A percentile compares a stretch with the other conserved stretches of the same genome.
phyloP scores from a whole-genome alignment of 192 early-diverging fungal species.

The Dissophora globulifera region DNA sequence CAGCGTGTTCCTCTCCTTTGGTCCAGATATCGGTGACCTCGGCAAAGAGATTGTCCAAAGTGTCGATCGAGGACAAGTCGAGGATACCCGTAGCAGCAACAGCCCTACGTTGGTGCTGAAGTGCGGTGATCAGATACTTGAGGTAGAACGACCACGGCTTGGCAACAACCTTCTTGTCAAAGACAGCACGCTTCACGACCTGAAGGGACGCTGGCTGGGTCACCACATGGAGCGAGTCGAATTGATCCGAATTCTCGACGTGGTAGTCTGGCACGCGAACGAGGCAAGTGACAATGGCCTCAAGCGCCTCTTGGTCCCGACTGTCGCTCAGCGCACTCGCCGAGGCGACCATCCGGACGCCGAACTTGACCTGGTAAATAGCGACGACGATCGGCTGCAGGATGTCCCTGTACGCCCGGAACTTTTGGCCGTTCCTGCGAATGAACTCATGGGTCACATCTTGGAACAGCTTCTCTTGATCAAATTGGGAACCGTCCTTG shows the following conservation, averaged over 20 bases:
- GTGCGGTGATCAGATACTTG: conserved; percentile 57
- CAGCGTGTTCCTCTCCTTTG: conserved; percentile 68
- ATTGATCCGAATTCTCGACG: conserved; percentile 36
- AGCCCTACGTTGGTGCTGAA: conserved; percentile 56
- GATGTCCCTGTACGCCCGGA: conserved; percentile 80
- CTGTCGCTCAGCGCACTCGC: conserved; percentile 14
- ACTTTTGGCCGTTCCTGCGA: conserved; percentile 70
- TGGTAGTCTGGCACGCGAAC: conserved; percentile 53
- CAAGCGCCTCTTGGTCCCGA: conserved; percentile 31
- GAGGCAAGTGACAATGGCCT: conserved; percentile 51
- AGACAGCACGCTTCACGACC: conserved; percentile 58
- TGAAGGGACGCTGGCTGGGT: conserved; percentile 51
- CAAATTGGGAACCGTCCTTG: conserved; percentile 54
- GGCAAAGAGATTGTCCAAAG: conserved; percentile 63
- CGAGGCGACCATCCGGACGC: conserved; percentile 67
- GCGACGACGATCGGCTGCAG: conserved; percentile 74
- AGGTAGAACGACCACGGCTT: conserved; percentile 65
- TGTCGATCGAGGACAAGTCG: conserved; percentile 48
- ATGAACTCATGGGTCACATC: conserved; percentile 73
- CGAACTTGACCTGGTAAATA: conserved; percentile 80
- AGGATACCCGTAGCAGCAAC: conserved; percentile 57
- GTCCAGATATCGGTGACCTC: conserved; percentile 71
- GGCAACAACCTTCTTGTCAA: conserved; percentile 48
- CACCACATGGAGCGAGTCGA: conserved; percentile 57
- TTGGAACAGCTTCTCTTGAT: conserved; percentile 75